Evolutionary conservation across 2,329 filamentous ascomycete species (phyloP).

Genomic region (Aspergillus spinulosporus): DNA sequence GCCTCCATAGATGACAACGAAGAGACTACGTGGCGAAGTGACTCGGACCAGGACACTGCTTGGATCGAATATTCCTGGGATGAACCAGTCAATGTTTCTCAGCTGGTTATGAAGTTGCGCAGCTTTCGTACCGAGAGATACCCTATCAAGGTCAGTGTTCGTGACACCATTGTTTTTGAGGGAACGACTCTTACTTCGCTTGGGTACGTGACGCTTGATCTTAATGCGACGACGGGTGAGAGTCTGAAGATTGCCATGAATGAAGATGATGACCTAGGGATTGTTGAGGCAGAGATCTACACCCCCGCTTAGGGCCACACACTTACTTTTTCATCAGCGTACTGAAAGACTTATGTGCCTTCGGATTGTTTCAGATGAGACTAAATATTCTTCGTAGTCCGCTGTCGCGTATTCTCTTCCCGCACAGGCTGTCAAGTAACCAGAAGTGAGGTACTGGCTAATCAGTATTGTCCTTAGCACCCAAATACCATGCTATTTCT

Average conservation of each 20-base stretch:
- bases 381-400: too few species aligned
- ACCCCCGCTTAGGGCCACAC: too few species aligned
- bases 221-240: background rate
- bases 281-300: background rate
- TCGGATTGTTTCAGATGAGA: too few species aligned
- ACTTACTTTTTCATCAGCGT: too few species aligned
- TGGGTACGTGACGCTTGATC: background rate
- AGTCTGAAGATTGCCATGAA: background rate
- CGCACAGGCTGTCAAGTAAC: too few species aligned
- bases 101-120: conserved; percentile 3
- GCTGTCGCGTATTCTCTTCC: too few species aligned
- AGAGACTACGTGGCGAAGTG: background rate
- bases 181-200: background rate
- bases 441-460: too few species aligned
- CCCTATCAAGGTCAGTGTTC: background rate
- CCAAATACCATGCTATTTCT: too few species aligned
- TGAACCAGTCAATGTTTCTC: background rate
- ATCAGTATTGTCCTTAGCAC: too few species aligned
- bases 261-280: background rate
- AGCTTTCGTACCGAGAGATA: background rate
- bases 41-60: conserved; percentile 1
- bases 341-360: too few species aligned
- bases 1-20: background rate
- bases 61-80: conserved; percentile 11
- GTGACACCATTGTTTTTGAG: conserved; percentile 1